Percentiles rank a stretch among this genome's conserved stretches.
These are phyloP conservation scores for Polysphondylium violaceum DNA, from an alignment of 78 protist species.

Conservation along the genomic window DNA sequence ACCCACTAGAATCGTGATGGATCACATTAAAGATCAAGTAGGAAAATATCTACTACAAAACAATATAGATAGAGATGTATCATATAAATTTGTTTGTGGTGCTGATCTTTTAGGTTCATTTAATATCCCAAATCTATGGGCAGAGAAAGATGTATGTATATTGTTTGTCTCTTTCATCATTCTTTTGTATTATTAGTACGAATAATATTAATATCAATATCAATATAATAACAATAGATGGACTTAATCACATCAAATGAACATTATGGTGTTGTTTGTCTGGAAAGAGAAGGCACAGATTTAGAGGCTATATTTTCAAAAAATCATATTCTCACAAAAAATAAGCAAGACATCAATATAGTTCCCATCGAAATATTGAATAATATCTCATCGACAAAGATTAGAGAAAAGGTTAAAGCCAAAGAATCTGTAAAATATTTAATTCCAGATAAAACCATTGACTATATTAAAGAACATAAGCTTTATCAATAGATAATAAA, in stretches of 20 bases:
- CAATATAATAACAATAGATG: constrained; percentile 63
- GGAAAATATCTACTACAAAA: not conserved
- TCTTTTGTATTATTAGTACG: not conserved
- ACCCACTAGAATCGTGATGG: constrained; percentile 57
- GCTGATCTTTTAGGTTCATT: constrained; percentile 69
- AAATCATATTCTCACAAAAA: constrained; percentile 31
- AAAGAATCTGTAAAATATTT: constrained; percentile 48
- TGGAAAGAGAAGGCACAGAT: constrained; percentile 58
- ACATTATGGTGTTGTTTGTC: constrained; percentile 30
- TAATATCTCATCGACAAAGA: constrained; percentile 64
- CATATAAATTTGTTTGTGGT: constrained; percentile 45
- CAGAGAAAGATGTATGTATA: constrained; percentile 53
- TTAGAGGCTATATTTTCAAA: constrained; percentile 17
- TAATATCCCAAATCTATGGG: constrained; percentile 72
- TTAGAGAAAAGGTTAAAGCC: constrained; percentile 30
- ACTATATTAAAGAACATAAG: constrained; percentile 35
- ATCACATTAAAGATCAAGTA: constrained; percentile 14
- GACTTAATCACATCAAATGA: constrained; percentile 38
- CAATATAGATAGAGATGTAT: not conserved
- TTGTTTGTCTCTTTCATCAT: not conserved
- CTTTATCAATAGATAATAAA: too few species aligned
- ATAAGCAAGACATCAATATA: not conserved
- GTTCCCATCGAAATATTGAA: constrained; percentile 6
- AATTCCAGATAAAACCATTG: constrained; percentile 12
- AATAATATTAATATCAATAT: too few species aligned